phyloP scores from a whole-genome alignment of 2,329 filamentous ascomycete genomes.

The Fusarium sp. region DNA sequence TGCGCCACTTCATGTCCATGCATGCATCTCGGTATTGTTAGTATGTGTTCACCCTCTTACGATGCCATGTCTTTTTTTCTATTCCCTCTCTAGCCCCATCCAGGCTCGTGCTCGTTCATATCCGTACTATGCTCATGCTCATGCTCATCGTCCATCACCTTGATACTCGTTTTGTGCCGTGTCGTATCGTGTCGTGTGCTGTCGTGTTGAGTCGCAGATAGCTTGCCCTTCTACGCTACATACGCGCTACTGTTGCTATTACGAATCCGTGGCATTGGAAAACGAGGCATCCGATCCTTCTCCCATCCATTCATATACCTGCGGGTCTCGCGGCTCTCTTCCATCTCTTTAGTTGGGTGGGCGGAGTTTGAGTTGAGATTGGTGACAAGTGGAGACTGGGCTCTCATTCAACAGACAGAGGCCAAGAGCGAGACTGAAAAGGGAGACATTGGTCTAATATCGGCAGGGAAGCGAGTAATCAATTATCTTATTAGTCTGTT shows the following conservation, averaged over 20 bases:
- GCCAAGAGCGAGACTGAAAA: conserved; percentile 29
- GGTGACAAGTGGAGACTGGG: conserved; percentile 33
- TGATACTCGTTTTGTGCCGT: conserved; percentile 3
- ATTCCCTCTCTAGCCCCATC: conserved; percentile 10
- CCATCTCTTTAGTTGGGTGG: conserved; percentile 10
- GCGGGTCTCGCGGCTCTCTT: conserved; percentile 32
- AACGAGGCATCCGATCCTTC: conserved; percentile 22
- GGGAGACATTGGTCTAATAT: conserved; percentile 33
- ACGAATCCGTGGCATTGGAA: conserved; percentile 35
- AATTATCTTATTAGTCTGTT: conserved; percentile 21
- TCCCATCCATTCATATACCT: conserved; percentile 5
- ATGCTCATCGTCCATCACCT: conserved; percentile 19
- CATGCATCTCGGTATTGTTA: not conserved
- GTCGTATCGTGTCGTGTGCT: conserved; percentile 8
- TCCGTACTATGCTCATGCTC: not conserved
- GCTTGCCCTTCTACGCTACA: not conserved
- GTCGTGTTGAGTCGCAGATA: conserved; percentile 12
- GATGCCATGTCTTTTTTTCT: conserved; percentile 13
- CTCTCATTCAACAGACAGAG: conserved; percentile 11
- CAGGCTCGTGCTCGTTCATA: conserved; percentile 31
- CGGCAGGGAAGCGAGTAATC: conserved; percentile 33
- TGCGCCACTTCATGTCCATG: conserved; percentile 23
- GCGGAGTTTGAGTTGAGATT: conserved; percentile 1
- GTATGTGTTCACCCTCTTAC: conserved; percentile 31
- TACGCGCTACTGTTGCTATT: conserved; percentile 22